Conservation (phyloP, 2,329 filamentous ascomycete genomes). For the Daldinia eschscholtzii region DNA sequence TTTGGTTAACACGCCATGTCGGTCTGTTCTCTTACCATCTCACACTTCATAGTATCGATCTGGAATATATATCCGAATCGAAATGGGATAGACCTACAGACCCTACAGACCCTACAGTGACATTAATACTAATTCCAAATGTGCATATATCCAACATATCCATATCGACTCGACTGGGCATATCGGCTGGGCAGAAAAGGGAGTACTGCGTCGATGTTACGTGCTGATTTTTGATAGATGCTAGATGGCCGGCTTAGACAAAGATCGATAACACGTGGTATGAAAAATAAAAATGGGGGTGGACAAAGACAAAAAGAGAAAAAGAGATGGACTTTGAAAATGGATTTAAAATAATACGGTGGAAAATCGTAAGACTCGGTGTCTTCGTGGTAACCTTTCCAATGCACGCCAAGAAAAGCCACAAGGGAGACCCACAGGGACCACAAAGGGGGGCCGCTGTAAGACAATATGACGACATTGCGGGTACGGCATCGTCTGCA, state of each 20-base stretch:
- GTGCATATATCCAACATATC: too few relatives aligned
- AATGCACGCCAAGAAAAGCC: conserved; percentile 37
- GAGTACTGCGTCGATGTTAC: not conserved
- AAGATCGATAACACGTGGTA: conserved; percentile 33
- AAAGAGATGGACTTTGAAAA: not conserved
- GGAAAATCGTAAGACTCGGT: conserved; percentile 36
- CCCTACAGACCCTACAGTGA: too few relatives aligned
- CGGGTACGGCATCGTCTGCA: conserved; percentile 30
- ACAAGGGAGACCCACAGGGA: conserved; percentile 17
- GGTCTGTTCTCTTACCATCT: too few relatives aligned
- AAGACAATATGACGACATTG: conserved; percentile 45
- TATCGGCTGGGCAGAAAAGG: not conserved
- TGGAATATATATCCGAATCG: too few relatives aligned
- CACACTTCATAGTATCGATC: too few relatives aligned
- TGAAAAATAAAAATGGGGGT: conserved; percentile 12
- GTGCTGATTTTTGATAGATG: conserved; percentile 8
- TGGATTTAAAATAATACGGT: conserved; percentile 12
- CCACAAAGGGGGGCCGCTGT: conserved; percentile 27
- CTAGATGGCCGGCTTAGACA: conserved; percentile 1
- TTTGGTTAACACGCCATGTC: not conserved
- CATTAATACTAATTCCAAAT: too few relatives aligned
- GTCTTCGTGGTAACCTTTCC: conserved; percentile 2
- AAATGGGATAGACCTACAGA: too few relatives aligned
- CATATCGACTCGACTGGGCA: too few relatives aligned
- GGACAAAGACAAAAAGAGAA: not conserved